Evolutionary conservation across 169 alveolate genomes (phyloP).

Genomic region (Toxoplasma gondii): DNA sequence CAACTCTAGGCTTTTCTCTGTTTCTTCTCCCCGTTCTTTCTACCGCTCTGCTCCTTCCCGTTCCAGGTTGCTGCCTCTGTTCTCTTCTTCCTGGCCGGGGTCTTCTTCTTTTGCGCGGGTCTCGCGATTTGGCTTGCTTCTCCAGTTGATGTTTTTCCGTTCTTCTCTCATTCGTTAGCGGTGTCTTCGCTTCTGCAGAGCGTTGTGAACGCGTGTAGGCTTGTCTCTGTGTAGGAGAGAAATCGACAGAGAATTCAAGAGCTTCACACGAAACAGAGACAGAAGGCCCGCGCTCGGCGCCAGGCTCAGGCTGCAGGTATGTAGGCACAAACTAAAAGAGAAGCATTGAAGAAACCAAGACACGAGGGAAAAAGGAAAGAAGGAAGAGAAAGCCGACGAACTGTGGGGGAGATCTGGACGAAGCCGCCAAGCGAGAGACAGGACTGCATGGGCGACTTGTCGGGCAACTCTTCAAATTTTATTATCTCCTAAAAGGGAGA

Average conservation of each 20-base stretch:
- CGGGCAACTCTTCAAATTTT: not conserved
- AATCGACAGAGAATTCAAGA: constrained; percentile 48
- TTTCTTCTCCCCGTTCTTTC: not conserved
- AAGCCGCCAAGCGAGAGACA: not conserved
- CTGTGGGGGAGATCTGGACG: not conserved
- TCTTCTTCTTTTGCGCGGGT: not conserved
- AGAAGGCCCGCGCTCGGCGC: constrained; percentile 47
- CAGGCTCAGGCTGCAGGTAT: constrained; percentile 62
- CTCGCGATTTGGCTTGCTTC: not conserved
- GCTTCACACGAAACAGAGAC: constrained; percentile 39
- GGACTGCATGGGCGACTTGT: not conserved
- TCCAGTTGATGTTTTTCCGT: not conserved
- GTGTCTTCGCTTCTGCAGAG: not conserved
- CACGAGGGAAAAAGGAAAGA: not conserved
- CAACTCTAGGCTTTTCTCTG: not conserved
- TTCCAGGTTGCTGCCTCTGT: not conserved
- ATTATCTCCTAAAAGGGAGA: too few species aligned
- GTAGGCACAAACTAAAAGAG: not conserved
- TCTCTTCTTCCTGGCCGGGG: not conserved
- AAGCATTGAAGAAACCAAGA: not conserved
- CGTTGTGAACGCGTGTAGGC: not conserved
- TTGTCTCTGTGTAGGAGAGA: constrained; percentile 28
- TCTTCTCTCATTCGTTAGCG: not conserved
- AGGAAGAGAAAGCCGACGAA: not conserved
- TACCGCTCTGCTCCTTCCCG: not conserved